Percentiles rank a stretch among this genome's conserved stretches.
Conservation (phyloP, 2,329 filamentous ascomycete species). For the Fusarium illudens region DNA sequence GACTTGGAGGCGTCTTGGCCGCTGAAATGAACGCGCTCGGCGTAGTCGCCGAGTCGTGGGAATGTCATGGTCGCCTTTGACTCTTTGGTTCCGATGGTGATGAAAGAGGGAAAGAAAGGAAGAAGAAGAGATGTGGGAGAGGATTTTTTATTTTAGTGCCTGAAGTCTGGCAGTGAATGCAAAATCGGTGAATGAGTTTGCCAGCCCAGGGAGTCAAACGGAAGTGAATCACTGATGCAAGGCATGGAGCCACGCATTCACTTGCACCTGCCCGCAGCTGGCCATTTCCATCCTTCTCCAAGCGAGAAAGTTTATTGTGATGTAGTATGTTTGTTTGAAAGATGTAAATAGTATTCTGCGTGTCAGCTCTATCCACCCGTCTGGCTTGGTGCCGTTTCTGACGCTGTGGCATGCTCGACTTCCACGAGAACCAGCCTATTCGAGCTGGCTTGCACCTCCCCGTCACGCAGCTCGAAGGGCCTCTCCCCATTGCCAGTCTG, state of each 20-base stretch:
- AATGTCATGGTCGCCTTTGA: conserved; percentile 5
- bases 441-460: no score
- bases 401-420: no score
- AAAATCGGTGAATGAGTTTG: not conserved
- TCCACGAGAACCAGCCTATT: no score
- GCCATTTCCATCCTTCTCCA: not conserved
- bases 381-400: no score
- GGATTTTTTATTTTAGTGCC: not conserved
- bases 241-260: not conserved
- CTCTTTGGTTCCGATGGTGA: not conserved
- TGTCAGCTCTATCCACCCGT: no score
- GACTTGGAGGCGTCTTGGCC: not conserved
- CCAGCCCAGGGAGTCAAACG: not conserved
- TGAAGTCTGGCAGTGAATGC: not conserved
- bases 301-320: not conserved
- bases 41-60: conserved; percentile 20
- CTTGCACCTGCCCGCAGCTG: not conserved
- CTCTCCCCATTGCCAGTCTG: no score
- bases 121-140: not conserved
- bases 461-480: no score
- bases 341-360: not conserved
- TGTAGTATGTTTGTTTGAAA: not conserved
- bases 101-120: not conserved
- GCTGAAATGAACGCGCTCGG: conserved; percentile 19
- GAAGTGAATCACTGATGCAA: not conserved